Evolutionary conservation across 352 stramenopile genomes (phyloP).

Genomic region (Phytophthora pistaciae): DNA sequence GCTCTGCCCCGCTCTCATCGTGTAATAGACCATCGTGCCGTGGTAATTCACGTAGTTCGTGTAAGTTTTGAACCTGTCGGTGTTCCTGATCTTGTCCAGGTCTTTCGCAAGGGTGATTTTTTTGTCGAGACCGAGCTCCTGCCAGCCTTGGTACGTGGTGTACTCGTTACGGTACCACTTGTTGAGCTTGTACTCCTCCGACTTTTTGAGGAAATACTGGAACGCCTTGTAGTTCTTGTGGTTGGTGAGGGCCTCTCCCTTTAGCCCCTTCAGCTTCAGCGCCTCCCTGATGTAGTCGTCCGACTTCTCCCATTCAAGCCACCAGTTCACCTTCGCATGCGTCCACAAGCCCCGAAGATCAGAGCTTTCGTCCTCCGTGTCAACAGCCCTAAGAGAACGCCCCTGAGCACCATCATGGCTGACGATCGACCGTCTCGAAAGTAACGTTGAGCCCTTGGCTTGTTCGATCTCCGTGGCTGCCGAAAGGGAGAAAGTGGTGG

Average conservation of each 20-base stretch:
- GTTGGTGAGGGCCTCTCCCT: neutral
- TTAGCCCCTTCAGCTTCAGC: neutral
- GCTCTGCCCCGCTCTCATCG: neutral
- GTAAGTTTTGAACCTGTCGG: neutral
- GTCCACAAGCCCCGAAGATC: neutral
- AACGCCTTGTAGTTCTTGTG: constrained; percentile 3
- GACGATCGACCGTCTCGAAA: neutral
- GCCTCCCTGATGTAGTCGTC: neutral
- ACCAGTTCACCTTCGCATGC: neutral
- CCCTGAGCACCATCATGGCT: neutral
- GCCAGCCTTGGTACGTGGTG: neutral
- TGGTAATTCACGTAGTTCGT: too few species aligned
- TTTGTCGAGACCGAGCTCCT: neutral
- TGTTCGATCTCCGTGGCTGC: neutral
- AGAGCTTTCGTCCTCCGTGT: neutral
- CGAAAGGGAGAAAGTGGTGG: neutral
- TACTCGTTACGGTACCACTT: neutral
- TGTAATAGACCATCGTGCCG: neutral
- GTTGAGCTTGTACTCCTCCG: neutral
- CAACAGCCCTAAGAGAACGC: neutral
- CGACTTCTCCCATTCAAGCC: neutral
- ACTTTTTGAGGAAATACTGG: constrained; percentile 1
- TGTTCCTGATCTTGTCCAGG: neutral
- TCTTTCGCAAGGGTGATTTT: neutral
- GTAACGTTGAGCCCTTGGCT: neutral